A percentile compares a stretch with the other conserved stretches of the same genome.
phyloP scores from a whole-genome alignment of 1,284 basidiomycete genomes.

The Erythrobasidium hasegawianum region DNA sequence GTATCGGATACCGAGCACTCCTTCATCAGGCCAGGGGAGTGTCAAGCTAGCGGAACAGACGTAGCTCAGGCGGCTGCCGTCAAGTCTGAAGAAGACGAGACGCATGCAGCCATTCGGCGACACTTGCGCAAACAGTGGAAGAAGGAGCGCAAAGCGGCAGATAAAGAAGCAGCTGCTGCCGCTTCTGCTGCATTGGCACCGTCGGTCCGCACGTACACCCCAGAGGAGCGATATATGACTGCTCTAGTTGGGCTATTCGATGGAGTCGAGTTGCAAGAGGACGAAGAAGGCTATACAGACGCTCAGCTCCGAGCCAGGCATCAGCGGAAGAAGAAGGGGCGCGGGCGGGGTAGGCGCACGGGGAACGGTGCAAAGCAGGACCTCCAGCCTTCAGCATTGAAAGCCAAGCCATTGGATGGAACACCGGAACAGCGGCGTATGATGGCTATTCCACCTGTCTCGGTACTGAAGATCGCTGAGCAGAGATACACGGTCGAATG shows the following conservation, averaged over 20 bases:
- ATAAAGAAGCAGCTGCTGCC: not conserved
- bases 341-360: not conserved
- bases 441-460: not conserved
- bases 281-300: not conserved
- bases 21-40: too few species aligned
- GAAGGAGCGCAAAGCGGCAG: constrained; percentile 6
- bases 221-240: constrained; percentile 14
- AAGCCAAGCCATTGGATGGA: not conserved
- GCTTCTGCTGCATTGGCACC: not conserved
- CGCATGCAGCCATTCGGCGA: constrained; percentile 8
- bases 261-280: not conserved
- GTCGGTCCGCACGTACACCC: not conserved
- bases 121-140: constrained; percentile 31
- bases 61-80: too few species aligned
- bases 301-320: not conserved
- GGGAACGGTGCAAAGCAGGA: not conserved
- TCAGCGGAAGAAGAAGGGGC: constrained; percentile 2
- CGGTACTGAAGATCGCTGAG: not conserved
- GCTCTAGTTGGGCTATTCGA: constrained; percentile 12
- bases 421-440: not conserved
- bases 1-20: too few species aligned
- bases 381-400: not conserved
- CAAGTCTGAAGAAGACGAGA: not conserved
- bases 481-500: constrained; percentile 1
- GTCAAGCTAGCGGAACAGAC: too few species aligned